Conservation (phyloP, 257 asterid genomes). For the Jaltomata sinuosa region DNA sequence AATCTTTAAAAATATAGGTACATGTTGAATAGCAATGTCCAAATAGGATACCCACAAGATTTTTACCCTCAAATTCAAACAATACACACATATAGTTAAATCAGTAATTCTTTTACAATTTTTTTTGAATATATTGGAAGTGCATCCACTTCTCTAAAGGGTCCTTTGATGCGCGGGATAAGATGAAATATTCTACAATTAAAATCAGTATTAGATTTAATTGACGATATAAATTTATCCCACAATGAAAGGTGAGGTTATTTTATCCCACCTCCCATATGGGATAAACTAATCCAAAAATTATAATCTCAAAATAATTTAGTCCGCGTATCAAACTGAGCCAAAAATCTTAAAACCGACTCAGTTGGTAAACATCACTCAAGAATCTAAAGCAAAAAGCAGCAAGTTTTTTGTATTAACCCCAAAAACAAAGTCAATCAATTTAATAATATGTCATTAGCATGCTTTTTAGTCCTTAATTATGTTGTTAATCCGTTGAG, state of each 20-base stretch:
- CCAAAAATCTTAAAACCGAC: background rate
- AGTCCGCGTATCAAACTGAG: background rate
- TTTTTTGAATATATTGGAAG: background rate
- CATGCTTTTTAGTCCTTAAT: slow-evolving; percentile 16
- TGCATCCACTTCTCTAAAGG: background rate
- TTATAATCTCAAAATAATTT: background rate
- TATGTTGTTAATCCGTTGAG: slow-evolving; percentile 12
- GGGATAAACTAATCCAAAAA: background rate
- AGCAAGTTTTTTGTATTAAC: background rate
- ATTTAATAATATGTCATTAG: background rate
- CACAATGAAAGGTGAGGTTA: no score
- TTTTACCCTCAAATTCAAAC: no score
- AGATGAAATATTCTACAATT: background rate
- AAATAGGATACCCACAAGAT: background rate
- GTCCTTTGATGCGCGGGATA: background rate
- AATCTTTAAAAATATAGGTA: no score
- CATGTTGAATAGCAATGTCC: background rate
- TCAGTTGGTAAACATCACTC: background rate
- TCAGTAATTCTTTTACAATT: no score
- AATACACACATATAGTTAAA: no score
- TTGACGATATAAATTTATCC: background rate
- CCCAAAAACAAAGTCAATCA: background rate
- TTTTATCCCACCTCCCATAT: background rate
- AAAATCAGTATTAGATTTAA: accelerated
- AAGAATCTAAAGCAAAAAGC: background rate